A percentile compares a stretch with the other conserved stretches of the same genome.
Evolutionary conservation across 2,329 filamentous ascomycete species (phyloP).

Genomic region (Fusarium gaditjirri): DNA sequence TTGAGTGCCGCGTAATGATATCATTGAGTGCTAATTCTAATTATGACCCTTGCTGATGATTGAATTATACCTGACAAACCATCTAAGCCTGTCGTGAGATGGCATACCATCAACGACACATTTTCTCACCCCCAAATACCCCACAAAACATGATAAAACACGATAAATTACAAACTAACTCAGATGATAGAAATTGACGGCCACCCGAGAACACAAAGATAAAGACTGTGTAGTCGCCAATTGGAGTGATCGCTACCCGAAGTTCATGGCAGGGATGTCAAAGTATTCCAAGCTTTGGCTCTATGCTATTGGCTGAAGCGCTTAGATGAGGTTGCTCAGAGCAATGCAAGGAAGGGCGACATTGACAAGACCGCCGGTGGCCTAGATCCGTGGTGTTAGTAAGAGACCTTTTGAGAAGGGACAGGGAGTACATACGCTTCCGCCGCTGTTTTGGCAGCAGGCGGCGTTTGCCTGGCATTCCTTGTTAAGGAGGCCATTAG

Average conservation of each 20-base stretch:
- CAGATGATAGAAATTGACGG: not conserved
- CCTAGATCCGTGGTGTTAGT: not conserved
- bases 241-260: not conserved
- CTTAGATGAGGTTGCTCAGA: not conserved
- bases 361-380: constrained; percentile 1
- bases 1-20: not conserved
- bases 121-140: not conserved
- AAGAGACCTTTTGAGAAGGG: rapidly evolving
- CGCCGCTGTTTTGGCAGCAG: constrained; percentile 2
- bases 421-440: not conserved
- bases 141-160: not conserved
- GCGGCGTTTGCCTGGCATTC: constrained; percentile 7
- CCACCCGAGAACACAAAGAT: not conserved
- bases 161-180: not conserved
- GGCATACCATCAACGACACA: not conserved
- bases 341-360: constrained; percentile 2
- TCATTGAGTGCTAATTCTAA: constrained; percentile 3
- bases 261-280: not conserved
- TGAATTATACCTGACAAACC: not conserved
- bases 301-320: not conserved
- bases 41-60: not conserved
- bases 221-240: not conserved
- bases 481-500: constrained; percentile 7
- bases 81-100: not conserved
- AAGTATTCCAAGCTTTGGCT: not conserved